A percentile compares a stretch with the other conserved stretches of the same genome.
Conservation (phyloP, 176 grass and related monocot species). For the Ensete ventricosum region DNA sequence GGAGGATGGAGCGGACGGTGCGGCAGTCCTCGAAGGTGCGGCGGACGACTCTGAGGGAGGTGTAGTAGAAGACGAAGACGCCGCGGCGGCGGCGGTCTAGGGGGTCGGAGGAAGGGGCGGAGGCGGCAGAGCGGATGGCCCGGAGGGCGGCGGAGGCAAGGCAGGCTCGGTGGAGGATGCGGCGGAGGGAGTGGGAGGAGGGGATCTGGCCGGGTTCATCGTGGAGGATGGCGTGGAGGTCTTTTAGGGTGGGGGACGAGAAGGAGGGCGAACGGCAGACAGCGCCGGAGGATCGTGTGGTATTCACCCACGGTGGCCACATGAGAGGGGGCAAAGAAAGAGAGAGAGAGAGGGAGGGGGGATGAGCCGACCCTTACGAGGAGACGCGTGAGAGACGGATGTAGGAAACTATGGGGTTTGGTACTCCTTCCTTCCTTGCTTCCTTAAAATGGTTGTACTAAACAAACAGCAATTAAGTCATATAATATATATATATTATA, state of each 20-base stretch:
- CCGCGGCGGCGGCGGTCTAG: constrained; percentile 36
- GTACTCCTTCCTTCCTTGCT: too few relatives aligned
- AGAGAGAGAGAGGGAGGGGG: not conserved
- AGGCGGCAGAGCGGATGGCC: constrained; percentile 37
- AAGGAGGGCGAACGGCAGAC: constrained; percentile 34
- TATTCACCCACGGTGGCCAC: constrained; percentile 63
- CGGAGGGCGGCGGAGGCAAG: constrained; percentile 44
- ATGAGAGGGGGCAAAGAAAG: constrained; percentile 17
- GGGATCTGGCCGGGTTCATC: constrained; percentile 22
- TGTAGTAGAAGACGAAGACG: constrained; percentile 62
- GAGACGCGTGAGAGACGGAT: too few relatives aligned
- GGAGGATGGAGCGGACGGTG: constrained; percentile 46
- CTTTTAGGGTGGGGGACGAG: constrained; percentile 53
- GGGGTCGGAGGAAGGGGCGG: constrained; percentile 1
- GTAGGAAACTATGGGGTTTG: too few relatives aligned
- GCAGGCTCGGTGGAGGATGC: constrained; percentile 57
- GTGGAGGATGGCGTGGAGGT: constrained; percentile 46
- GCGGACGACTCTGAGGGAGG: constrained; percentile 61
- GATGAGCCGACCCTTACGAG: too few relatives aligned
- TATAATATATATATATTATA: too few relatives aligned
- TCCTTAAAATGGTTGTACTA: too few relatives aligned
- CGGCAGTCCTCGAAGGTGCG: constrained; percentile 69
- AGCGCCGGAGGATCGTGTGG: constrained; percentile 24
- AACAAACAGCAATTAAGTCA: too few relatives aligned
- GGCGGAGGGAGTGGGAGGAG: constrained; percentile 24